Base-by-base conservation (phyloP, 805 yeast genomes). In the Monosporozyma siamensis region DNA sequence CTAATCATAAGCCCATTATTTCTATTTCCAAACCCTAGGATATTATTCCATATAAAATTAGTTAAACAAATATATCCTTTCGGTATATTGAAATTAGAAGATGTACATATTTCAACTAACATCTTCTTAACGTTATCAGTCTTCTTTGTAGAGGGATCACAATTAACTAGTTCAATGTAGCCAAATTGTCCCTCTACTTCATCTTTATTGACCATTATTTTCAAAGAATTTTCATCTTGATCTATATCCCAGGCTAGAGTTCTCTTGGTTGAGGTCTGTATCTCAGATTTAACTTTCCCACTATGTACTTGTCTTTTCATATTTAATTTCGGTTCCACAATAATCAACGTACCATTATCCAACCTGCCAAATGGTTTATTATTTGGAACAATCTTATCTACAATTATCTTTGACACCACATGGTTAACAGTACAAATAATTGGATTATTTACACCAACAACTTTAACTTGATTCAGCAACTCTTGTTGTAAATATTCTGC, bases 401-500 rank as follows among this genome's bases (percentile, higher is more conserved):
- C 77, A 23, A 56, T 65, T 45, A 87, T 71, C 27, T 71, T 72
- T 9, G 94, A 89, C 4, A 64, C 59, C 2, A 73, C 62, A 4
- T 80, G 70, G 2, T 83, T 27, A 69, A 95, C 83, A 54, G 77
- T 86, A 3, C 89, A 81, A 5, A 82, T 72, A 39, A 89, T 63
- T 1, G 67, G 62, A 48, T 80, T 88, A 37, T 70, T 67, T 15
- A 71, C 39, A 0, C 78, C 67, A 1, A 88, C 82, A 39, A 89
- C 82, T 45, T 97, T 68, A 1, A 94, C 78, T 57, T 90, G 97
- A 43, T 80, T 76, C 27, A 90, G 65, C 51, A 89, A 70, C 48
- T 75, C 75, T 37, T 78, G 75, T 56, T 90, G 97, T 21, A 90
- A 71, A 34, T 71, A 74, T 23, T 73, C 77, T 2, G 95, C 90